A percentile compares a stretch with the other conserved stretches of the same genome.
phyloP scores from a whole-genome alignment of 2,329 filamentous ascomycete species.

The Verticillium isaacii region DNA sequence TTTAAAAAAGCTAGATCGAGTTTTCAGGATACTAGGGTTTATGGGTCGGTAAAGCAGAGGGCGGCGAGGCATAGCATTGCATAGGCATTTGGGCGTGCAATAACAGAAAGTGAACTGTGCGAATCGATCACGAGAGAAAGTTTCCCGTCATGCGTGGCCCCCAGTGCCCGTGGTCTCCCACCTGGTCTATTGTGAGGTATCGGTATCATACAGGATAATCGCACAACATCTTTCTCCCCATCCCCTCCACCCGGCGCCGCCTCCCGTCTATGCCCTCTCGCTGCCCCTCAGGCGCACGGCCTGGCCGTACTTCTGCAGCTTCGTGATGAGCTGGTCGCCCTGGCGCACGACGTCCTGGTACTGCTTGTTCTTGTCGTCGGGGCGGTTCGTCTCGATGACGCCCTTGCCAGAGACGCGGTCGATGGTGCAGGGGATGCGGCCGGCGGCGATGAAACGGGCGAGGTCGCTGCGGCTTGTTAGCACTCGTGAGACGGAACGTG shows the following conservation, averaged over 20 bases:
- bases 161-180: conserved; percentile 8
- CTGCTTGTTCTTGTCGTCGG: conserved; percentile 99
- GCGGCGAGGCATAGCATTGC: background rate
- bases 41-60: conserved; percentile 1
- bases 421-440: conserved; percentile 93
- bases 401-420: conserved; percentile 95
- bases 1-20: conserved; percentile 1
- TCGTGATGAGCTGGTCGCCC: conserved; percentile 95
- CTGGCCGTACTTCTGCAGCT: conserved; percentile 98
- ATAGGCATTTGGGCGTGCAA: background rate
- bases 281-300: conserved; percentile 90
- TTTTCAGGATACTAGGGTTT: too few relatives aligned
- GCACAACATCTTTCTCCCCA: conserved; percentile 13
- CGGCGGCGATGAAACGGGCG: conserved; percentile 92
- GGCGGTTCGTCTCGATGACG: conserved; percentile 95
- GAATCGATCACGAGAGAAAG: background rate
- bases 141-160: background rate
- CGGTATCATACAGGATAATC: conserved; percentile 24
- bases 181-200: conserved; percentile 18
- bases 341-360: conserved; percentile 98
- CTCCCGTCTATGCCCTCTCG: conserved; percentile 66
- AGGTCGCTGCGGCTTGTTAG: conserved; percentile 61
- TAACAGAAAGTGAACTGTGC: background rate
- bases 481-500: background rate
- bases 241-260: conserved; percentile 2